phyloP scores from a whole-genome alignment of 2,329 filamentous ascomycete genomes.

The Gnomoniopsis sp. region DNA sequence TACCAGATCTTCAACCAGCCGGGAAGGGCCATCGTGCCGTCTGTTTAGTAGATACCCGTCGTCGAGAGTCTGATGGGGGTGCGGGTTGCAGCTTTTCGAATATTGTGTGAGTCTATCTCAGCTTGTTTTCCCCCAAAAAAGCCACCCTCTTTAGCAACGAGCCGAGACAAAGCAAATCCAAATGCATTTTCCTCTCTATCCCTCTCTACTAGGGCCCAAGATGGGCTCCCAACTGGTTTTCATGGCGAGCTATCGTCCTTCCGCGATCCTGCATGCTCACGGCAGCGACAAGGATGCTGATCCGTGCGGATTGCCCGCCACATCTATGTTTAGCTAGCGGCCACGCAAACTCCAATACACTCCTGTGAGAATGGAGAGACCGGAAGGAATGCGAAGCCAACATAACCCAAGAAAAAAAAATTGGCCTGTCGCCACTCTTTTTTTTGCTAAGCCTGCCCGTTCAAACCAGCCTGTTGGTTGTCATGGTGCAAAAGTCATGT shows the following conservation, averaged over 20 bases:
- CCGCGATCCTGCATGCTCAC: background rate
- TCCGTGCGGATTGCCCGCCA: background rate
- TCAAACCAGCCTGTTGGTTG: no score
- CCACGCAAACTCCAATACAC: background rate
- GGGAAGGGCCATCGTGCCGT: conserved; percentile 29
- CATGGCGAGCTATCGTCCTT: background rate
- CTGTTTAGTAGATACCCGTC: background rate
- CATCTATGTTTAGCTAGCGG: background rate
- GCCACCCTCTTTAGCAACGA: background rate
- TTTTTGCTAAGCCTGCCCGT: no score
- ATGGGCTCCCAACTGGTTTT: background rate
- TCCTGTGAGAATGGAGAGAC: background rate
- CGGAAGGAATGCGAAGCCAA: background rate
- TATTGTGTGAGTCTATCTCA: background rate
- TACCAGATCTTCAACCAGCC: conserved; percentile 34
- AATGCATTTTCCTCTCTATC: no score
- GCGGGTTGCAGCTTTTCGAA: background rate
- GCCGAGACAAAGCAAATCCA: background rate
- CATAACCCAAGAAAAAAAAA: no score
- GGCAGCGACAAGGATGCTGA: background rate
- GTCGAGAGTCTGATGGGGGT: background rate
- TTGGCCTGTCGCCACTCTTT: background rate
- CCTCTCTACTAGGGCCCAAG: background rate
- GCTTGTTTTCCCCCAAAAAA: background rate
- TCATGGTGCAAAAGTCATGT: no score